Evolutionary conservation across 805 yeast genomes (phyloP).

Genomic region (Teunomyces funiuensis): DNA sequence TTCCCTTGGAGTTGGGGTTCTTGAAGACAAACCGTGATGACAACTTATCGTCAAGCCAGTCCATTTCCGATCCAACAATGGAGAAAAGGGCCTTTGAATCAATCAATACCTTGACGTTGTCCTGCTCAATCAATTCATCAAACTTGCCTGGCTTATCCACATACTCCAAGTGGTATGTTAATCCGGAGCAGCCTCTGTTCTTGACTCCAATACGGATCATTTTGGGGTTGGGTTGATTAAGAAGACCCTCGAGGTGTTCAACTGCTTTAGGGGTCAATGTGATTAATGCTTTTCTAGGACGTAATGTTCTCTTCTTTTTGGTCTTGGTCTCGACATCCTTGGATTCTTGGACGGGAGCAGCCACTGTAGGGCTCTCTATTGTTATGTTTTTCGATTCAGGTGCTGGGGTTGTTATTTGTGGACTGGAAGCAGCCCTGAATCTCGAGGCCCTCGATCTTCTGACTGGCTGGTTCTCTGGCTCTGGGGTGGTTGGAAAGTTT

Average conservation of each 20-base stretch:
- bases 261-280: conserved; percentile 77
- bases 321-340: conserved; percentile 10
- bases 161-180: conserved; percentile 87
- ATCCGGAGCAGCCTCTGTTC: conserved; percentile 95
- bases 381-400: neutral
- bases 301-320: conserved; percentile 59
- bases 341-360: conserved; percentile 9
- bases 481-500: conserved; percentile 14
- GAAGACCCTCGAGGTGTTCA: conserved; percentile 61
- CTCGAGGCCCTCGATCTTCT: conserved; percentile 37
- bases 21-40: conserved; percentile 86
- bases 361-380: neutral
- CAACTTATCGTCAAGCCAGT: conserved; percentile 93
- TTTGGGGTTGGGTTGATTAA: conserved; percentile 83
- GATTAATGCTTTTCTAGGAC: conserved; percentile 89
- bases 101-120: conserved; percentile 86
- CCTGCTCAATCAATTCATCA: conserved; percentile 90
- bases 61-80: conserved; percentile 97
- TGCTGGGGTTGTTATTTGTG: conserved; percentile 9
- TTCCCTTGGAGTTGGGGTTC: conserved; percentile 96
- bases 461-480: conserved; percentile 8
- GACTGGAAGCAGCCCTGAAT: conserved; percentile 13
- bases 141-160: conserved; percentile 90
- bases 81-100: conserved; percentile 96
- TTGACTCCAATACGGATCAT: conserved; percentile 90